Base-by-base conservation (phyloP, 2,329 filamentous ascomycete genomes). In the Colletotrichum lentis region DNA sequence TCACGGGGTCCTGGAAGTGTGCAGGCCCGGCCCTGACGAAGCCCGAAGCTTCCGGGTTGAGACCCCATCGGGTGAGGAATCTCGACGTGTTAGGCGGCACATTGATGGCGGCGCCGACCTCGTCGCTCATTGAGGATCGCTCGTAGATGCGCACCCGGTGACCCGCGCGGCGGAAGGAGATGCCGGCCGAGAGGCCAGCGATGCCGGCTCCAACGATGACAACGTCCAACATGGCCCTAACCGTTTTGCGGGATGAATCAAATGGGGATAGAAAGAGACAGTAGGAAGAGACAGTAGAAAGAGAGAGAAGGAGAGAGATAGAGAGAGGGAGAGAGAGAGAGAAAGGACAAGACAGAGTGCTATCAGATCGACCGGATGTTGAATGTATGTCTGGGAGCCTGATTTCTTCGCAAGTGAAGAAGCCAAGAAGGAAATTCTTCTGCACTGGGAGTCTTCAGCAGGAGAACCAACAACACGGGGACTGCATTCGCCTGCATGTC, bases 121-220 rank as follows among this genome's bases (percentile, higher is more conserved):
- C 79, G 62, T 77, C 76, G 54, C 75, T 74, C 62, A 79, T 73
- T 3, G 70, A 70, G 0, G 79, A 81, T n/a, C 75, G 73, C 64
- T 83, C 81, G 3, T 81, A 76, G 37, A 83, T 74, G 3, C 76
- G 78, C 11, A 83, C 80, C 41, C 73, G 66, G 56, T 83, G 81
- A 6, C 77, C 76, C 37, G 80, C 76, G 0, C 78, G 72, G 44
- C 74, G 73, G 11, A 77, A 77, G 2, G 79, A 78, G 35, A 82
- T 74, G 2, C 77, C 77, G 0, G 79, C 74, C 7, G 79, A 76
- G 1, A 83, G 73, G 22, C 81, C 81, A 22, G 78, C 80, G 12
- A 82, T 73, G 14, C 81, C 81, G 14, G 80, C 81, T 1, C 81
- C 81, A 35, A 82, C 74, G 12, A 83, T 71, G n/a, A 81, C 75